phyloP scores from a whole-genome alignment of 768 basidiomycete species.

The Lentinula guzmanii region DNA sequence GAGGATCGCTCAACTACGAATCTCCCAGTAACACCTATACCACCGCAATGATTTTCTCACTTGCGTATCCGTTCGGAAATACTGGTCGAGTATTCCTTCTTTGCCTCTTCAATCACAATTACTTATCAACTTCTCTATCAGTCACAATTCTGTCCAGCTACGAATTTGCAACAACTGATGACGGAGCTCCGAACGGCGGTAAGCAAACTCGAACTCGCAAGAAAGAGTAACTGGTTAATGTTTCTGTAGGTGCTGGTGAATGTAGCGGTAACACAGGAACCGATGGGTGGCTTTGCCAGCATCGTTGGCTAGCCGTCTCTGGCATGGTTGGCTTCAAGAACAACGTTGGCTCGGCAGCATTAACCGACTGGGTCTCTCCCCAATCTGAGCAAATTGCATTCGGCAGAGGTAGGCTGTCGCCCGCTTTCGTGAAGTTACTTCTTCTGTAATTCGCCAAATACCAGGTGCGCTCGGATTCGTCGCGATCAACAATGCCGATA shows the following conservation, averaged over 20 bases:
- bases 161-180: constrained; percentile 41
- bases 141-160: constrained; percentile 61
- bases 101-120: not conserved
- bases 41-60: constrained; percentile 54
- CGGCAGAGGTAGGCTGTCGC: constrained; percentile 40
- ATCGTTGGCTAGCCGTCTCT: constrained; percentile 49
- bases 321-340: constrained; percentile 67
- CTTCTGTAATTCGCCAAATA: not conserved
- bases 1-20: constrained; percentile 47
- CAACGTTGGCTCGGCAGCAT: constrained; percentile 41
- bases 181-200: constrained; percentile 58
- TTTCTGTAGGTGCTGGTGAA: constrained; percentile 33
- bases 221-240: not conserved
- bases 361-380: constrained; percentile 56
- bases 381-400: constrained; percentile 60
- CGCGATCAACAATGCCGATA: constrained; percentile 61
- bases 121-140: constrained; percentile 8
- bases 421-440: not conserved
- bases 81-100: not conserved
- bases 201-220: constrained; percentile 4
- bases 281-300: constrained; percentile 66
- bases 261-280: constrained; percentile 44
- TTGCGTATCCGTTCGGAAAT: constrained; percentile 61
- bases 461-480: constrained; percentile 53
- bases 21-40: constrained; percentile 64